A percentile compares a stretch with the other conserved stretches of the same genome.
phyloP scores from a whole-genome alignment of 176 grass and related monocot genomes.

The Rhynchospora tenuis region DNA sequence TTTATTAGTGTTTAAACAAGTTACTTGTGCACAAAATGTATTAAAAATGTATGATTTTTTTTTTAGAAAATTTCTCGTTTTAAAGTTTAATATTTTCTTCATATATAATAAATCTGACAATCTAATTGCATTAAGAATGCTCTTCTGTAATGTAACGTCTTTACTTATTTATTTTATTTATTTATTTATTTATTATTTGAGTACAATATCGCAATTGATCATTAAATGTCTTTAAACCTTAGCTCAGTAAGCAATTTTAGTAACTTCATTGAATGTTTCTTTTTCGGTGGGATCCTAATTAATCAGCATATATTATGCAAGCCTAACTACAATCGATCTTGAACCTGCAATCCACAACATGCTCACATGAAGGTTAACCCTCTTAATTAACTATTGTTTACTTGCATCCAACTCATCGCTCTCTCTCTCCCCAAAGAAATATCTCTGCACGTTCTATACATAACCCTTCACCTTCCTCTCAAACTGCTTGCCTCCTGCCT shows the following conservation, averaged over 20 bases:
- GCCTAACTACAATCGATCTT: background rate
- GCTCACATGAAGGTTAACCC: conserved; percentile 16
- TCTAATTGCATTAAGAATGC: too few relatives aligned
- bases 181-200: too few relatives aligned
- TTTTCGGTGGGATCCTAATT: background rate
- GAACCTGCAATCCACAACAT: conserved; percentile 6
- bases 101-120: too few relatives aligned
- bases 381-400: conserved; percentile 15
- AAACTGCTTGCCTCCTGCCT: background rate
- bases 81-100: too few relatives aligned
- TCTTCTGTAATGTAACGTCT: too few relatives aligned
- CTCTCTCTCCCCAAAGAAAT: conserved; percentile 16
- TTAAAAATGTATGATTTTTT: too few relatives aligned
- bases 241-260: background rate
- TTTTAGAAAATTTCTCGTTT: too few relatives aligned
- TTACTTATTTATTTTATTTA: too few relatives aligned
- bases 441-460: conserved; percentile 23
- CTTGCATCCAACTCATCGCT: conserved; percentile 6
- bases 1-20: too few relatives aligned
- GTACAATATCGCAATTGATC: too few relatives aligned
- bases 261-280: background rate
- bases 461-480: conserved; percentile 14
- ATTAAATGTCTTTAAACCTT: too few relatives aligned
- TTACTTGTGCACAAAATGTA: too few relatives aligned
- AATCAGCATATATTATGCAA: background rate